Base-by-base conservation (phyloP, 352 stramenopile genomes). In the Albugo candida region DNA sequence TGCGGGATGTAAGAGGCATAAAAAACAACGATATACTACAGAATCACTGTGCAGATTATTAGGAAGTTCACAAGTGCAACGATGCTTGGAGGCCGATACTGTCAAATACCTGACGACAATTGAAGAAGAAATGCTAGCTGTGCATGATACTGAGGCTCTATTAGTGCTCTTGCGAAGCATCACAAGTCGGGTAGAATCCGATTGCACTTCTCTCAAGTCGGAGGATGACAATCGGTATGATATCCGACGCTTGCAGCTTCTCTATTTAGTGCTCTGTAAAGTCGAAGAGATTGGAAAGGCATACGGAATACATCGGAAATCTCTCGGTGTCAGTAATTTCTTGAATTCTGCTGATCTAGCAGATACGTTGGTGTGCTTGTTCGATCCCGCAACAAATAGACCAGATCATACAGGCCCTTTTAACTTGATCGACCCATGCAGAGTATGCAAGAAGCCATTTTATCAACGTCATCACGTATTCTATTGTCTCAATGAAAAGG, bases 381-480 rank as follows among this genome's bases (percentile, higher is more conserved):
- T 37, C 18, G 12, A 10, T 19, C 13, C 45, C 20, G 46, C 42
- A 46, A 18, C 36, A 51, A 16, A 51, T 31, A 31, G 24, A 31
- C 24, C 24, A 8, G 77, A 76, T 38, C 83, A 63, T 45, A 65
- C 59, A 2, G 70, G 71, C 2, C 70, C 67, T 16, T 54, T 81
- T 18, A 81, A 55, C 47, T 65, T 73, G 39, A 61, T 70, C 45
- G 59, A 75, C 46, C 55, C 51, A 20, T 89, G 77, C 44, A 56
- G 66, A 18, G 63, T 83, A 47, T 89, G 77, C 49, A 27, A 67
- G n/a, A 65, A 74, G 40, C 74, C 71, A 4, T 84, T 89, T 41
- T 65, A 82, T 17, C 59, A 83, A 39, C 66, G 70, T 2, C 74
- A 89, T 41, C 77, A 85, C 31, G 11, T 86, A 3, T 83, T 89